phyloP scores from a whole-genome alignment of 371 early-diverging fungal species.

The Zychaea mexicana region DNA sequence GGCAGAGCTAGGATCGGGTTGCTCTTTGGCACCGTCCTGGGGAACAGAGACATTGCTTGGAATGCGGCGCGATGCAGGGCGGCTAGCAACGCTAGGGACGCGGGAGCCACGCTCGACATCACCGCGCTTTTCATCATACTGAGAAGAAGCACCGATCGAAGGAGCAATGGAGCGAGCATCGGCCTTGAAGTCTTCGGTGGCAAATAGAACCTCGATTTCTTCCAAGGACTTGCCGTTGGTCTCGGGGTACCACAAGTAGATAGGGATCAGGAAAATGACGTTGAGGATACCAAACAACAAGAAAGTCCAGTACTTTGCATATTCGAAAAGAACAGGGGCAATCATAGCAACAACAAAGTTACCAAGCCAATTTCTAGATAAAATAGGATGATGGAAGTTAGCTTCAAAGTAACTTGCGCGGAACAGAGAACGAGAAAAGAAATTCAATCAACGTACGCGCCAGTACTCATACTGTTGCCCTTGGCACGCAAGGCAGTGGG shows the following conservation, averaged over 20 bases:
- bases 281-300: slow-evolving; percentile 45
- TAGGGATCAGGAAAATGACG: slow-evolving; percentile 33
- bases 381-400: too few species aligned
- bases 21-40: slow-evolving; percentile 21
- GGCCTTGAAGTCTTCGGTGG: slow-evolving; percentile 28
- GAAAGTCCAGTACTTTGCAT: slow-evolving; percentile 49
- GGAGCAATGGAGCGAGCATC: slow-evolving; percentile 37
- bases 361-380: too few species aligned
- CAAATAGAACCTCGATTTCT: slow-evolving; percentile 56
- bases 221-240: slow-evolving; percentile 62
- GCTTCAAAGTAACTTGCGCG: too few species aligned
- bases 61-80: slow-evolving; percentile 45
- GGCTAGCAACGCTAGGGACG: slow-evolving; percentile 34
- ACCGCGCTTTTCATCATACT: slow-evolving; percentile 38
- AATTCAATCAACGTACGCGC: too few species aligned
- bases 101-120: slow-evolving; percentile 35
- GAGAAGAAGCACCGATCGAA: slow-evolving; percentile 24
- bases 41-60: slow-evolving; percentile 42
- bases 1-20: slow-evolving; percentile 24
- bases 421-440: too few species aligned
- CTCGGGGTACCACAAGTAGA: slow-evolving; percentile 49
- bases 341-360: slow-evolving; percentile 55
- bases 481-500: slow-evolving; percentile 44
- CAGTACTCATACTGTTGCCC: slow-evolving; percentile 59
- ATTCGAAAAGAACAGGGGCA: slow-evolving; percentile 45